Percentiles rank a stretch among this genome's conserved stretches.
phyloP scores from a whole-genome alignment of 805 yeast genomes.

The Candida awuae region DNA sequence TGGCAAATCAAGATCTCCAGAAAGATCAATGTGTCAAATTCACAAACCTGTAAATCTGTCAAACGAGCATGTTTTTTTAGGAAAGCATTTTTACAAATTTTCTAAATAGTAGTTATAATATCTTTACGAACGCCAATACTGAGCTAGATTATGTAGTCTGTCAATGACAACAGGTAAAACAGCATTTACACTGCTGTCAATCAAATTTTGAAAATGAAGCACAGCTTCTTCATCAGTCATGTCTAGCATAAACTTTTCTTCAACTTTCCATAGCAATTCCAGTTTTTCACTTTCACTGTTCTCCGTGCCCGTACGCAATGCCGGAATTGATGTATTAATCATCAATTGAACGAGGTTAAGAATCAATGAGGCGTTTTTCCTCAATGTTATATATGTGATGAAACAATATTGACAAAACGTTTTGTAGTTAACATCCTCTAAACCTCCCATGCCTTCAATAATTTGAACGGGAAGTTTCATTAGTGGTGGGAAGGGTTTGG shows the following conservation, averaged over 20 bases:
- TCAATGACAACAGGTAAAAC: conserved; percentile 92
- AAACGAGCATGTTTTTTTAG: no score
- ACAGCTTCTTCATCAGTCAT: conserved; percentile 96
- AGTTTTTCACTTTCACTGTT: conserved; percentile 59
- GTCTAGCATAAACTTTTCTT: conserved; percentile 88
- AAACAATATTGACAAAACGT: conserved; percentile 89
- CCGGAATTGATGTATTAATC: conserved; percentile 91
- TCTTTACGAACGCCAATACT: conserved; percentile 86
- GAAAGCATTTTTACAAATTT: neutral
- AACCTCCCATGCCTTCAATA: conserved; percentile 97
- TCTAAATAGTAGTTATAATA: neutral
- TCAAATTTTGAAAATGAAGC: conserved; percentile 84
- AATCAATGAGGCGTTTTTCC: conserved; percentile 85
- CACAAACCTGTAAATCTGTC: no score
- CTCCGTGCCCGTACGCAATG: conserved; percentile 42
- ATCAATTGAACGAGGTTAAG: conserved; percentile 85
- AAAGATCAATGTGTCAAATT: no score
- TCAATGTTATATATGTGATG: conserved; percentile 81
- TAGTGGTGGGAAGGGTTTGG: conserved; percentile 97
- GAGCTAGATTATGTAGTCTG: conserved; percentile 89
- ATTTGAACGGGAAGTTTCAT: conserved; percentile 97
- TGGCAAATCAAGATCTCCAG: conserved; percentile 1
- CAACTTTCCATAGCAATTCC: conserved; percentile 82
- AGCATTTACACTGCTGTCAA: conserved; percentile 91
- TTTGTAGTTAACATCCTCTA: conserved; percentile 73